Evolutionary conservation across 2,329 filamentous ascomycete species (phyloP), one percentile per base, ranked within the genome.

Genomic region (Aspergillus terreus): DNA sequence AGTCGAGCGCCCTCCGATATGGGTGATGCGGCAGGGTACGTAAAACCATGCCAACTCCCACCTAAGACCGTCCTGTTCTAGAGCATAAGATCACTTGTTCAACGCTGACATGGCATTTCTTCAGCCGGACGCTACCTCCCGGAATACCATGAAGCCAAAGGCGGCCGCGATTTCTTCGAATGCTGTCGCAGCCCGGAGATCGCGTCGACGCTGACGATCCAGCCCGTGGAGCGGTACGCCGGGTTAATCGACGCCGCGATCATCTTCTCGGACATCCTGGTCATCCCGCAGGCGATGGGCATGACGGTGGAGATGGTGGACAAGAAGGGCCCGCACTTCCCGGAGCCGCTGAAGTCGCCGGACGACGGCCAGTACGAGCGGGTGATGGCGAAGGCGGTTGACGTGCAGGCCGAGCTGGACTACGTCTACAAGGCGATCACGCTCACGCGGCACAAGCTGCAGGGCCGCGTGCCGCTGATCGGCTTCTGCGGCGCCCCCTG

Each of bases 301-400:
- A 99, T 99, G 94, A 80, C 81, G n/a, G 94, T 99, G 25, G 88
- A 97, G 71, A 99, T 99, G 94, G 81, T 97, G 10, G 92, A 96
- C 71, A 95, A 94, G 76, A 95, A 96, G 72, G 94, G 94, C 0
- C 94, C 94, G 10, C 89, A 95, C 70, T 99, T 99, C 71, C 94
- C 94, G 0, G 77, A 87, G 44, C 94, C 94, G 12, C 79, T 99
- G 54, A 79, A 82, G 67, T 84, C 82, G 36, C 92, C 94, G 3
- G 80, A 86, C 47, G 92, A 96, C 68, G 82, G 81, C 56, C 92
- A 97, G 73, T 97, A 95, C 75, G 78, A 78, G 58, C 78, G 87
- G 66, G 80, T 97, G 54, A 79, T 97, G 73, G 78, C 81, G 60
- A 84, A 86, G 64, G 65, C 89, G 11, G 90, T 96, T n/a, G 84